Base-by-base conservation (phyloP, 2,329 filamentous ascomycete genomes). In the Amauroascus verrucosus region DNA sequence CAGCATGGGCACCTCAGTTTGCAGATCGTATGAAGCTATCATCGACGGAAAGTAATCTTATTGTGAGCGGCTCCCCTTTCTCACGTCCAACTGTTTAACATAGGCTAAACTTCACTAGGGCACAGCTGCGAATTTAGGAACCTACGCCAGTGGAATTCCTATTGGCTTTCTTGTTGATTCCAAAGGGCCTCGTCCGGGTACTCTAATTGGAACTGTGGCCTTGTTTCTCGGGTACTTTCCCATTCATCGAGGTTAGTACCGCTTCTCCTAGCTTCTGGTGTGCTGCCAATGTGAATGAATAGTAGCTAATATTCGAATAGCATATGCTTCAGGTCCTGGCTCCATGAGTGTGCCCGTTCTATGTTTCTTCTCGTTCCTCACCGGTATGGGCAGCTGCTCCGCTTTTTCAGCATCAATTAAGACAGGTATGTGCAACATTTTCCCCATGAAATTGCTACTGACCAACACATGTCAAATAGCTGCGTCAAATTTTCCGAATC, bases 1-100 rank as follows among this genome's bases (percentile, higher is more conserved):
- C 89, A 53, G 91, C 91, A 70, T 98, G 93, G 90, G 89, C 88
- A 13, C 93, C 93, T 18, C 90, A 96, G 71, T 96, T 96, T 66
- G 89, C 90, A 48, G 84, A 94, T 64, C 83, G 81, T 61, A 77
- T 98, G 62, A 83, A 85, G 66, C 80, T 97, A 57, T 89, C 89
- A 13, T 85, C 93, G n/a, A 97, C 91, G 2, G 79, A 96, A 69
- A 89, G 82, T 70, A 97, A 98, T 70, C 71, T 97, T 60, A 90
- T 98, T 65, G 90, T 84, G 75, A 66, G 79, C 64, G 38, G 30
- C 43, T 47, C 37, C 24, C 49, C 51, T 35, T 55, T 9, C 13
- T 35, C 9, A 3, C 8, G 14, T 24, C 45, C 16, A 7, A 22
- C 18, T 3, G 13, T 7, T 33, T 16, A 24, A 28, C 4, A 26